These are phyloP conservation scores for Aphanomyces invadans DNA, from an alignment of 352 stramenopile species.

Conservation along the genomic window DNA sequence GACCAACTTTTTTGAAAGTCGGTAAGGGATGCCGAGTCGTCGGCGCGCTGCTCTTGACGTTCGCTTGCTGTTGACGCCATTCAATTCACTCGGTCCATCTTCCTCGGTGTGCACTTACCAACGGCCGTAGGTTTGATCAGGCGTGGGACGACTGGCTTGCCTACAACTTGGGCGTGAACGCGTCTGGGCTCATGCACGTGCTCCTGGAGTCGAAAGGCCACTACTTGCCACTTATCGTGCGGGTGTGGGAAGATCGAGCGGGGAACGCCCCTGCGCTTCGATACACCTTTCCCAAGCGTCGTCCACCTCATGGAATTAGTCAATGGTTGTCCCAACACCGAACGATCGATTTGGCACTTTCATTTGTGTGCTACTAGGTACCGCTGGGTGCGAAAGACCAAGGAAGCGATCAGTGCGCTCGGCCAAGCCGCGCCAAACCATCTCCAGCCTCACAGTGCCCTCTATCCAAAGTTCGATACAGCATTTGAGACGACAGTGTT, in stretches of 20 bases:
- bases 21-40: too few relatives aligned
- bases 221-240: constrained; percentile 5
- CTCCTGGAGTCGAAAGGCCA: constrained; percentile 38
- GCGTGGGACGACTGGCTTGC: constrained; percentile 49
- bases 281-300: constrained; percentile 1
- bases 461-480: constrained; percentile 16
- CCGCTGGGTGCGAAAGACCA: constrained; percentile 17
- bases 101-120: background rate
- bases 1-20: constrained; percentile 50
- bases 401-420: constrained; percentile 10
- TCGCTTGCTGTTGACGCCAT: too few relatives aligned
- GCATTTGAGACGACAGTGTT: constrained; percentile 10
- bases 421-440: background rate
- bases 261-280: background rate
- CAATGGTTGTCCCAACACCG: background rate
- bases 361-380: constrained; percentile 1
- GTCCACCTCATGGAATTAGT: constrained; percentile 7
- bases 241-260: background rate
- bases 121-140: constrained; percentile 29
- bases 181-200: constrained; percentile 38
- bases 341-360: background rate
- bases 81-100: background rate
- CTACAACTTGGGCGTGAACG: constrained; percentile 36
- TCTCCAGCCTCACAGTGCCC: background rate
- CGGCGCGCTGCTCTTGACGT: background rate